Base-by-base conservation (phyloP, 805 yeast genomes). In the Torulaspora indica region DNA sequence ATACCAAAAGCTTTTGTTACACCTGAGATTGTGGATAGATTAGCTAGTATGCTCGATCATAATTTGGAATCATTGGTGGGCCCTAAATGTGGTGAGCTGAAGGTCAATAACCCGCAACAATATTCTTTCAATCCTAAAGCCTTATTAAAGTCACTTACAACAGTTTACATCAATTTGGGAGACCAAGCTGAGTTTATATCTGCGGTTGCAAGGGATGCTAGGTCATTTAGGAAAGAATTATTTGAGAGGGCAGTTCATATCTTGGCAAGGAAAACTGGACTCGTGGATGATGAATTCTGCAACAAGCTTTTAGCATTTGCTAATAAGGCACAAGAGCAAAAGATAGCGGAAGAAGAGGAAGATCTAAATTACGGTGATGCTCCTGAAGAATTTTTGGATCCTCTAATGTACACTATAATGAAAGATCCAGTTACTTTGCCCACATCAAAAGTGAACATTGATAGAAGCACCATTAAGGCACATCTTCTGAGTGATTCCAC, bases 341-440 rank as follows among this genome's bases (percentile, higher is more conserved):
- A 78, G 57, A 55, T 71, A 24, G 70, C 69, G 10, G 91, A 85
- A 48, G 95, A 84, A 53, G 85, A 79, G 49, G 95, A 87, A 59
- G 97, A 91, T 51, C 59, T 78, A 50, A 96, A 88, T 60, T 73
- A 87, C 54, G 97, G 95, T 20, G 98, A 93, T 42, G 77, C 86
- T 13, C 99, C 99, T 0, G 98, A 93, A 61, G 98, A 93, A 63
- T 93, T 82, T 61, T 76, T 93, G 55, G 99, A 93, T 70, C 99
- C 99, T 10, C 76, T 93, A 56, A 91, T 93, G 98, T 93, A 74
- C 64, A 86, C 96, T 1, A 62, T 93, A 38, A 93, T 93, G 98
- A 85, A 81, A 54, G 95, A 93, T 62, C 99, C 99, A 0, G 98
- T 93, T 4, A 82, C 77, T n/a, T 73, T 93, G 55, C 99, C 99